Percentiles rank a stretch among this genome's conserved stretches.
Evolutionary conservation across 371 early-diverging fungal genomes (phyloP).

Genomic region (Ordospora pajunii): DNA sequence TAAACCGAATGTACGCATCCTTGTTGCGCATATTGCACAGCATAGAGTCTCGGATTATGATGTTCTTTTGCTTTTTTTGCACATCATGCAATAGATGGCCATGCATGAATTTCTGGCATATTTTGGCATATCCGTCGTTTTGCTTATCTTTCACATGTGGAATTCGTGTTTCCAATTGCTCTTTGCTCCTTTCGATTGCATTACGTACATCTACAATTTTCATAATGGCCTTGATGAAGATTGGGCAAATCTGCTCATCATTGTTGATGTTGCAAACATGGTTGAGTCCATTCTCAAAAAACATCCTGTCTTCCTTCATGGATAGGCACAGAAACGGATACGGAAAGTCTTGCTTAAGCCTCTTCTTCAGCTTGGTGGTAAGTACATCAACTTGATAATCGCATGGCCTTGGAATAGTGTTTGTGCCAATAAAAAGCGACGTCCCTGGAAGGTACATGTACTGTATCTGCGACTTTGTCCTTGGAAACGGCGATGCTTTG

Average conservation of each 20-base stretch:
- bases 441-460: constrained; percentile 33
- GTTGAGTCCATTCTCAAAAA: constrained; percentile 34
- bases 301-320: constrained; percentile 23
- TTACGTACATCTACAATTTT: not conserved
- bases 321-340: constrained; percentile 10
- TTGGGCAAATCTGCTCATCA: not conserved
- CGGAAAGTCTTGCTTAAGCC: constrained; percentile 34
- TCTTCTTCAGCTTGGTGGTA: constrained; percentile 37
- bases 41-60: not conserved
- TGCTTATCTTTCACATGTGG: constrained; percentile 10
- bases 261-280: not conserved
- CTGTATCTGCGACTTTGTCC: constrained; percentile 13
- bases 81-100: not conserved
- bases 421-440: constrained; percentile 32
- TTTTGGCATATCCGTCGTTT: not conserved
- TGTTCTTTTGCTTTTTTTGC: not conserved
- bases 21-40: not conserved
- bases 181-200: too few species aligned
- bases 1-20: constrained; percentile 2
- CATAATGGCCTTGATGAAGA: not conserved
- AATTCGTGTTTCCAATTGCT: not conserved
- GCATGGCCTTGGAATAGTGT: constrained; percentile 29
- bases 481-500: constrained; percentile 19
- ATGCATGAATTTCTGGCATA: not conserved
- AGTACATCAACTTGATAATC: constrained; percentile 21